Percentiles rank a stretch among this genome's conserved stretches.
These are phyloP conservation scores for Candida multigemmis DNA, from an alignment of 805 yeast genomes.

Conservation along the genomic window DNA sequence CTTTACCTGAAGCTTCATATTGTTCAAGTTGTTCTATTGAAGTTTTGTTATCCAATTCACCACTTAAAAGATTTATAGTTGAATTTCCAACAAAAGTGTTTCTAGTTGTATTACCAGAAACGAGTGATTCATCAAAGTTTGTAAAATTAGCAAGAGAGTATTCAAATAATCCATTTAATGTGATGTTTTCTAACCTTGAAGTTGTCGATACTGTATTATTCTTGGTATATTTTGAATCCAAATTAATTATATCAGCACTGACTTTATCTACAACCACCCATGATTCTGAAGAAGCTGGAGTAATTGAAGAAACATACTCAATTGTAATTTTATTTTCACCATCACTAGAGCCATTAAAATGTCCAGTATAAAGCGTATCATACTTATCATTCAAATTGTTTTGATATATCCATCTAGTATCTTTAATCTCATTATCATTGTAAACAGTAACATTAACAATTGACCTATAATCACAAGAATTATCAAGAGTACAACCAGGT, in stretches of 20 bases:
- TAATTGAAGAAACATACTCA: constrained; percentile 14
- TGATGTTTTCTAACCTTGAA: constrained; percentile 3
- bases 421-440: constrained; percentile 35
- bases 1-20: constrained; percentile 15
- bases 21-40: constrained; percentile 20
- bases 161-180: constrained; percentile 74
- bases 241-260: constrained; percentile 36
- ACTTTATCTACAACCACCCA: constrained; percentile 68
- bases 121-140: constrained; percentile 18
- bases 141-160: constrained; percentile 64
- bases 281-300: constrained; percentile 13
- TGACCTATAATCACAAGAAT: constrained; percentile 64
- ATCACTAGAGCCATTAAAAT: constrained; percentile 36
- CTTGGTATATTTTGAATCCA: constrained; percentile 30
- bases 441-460: constrained; percentile 66
- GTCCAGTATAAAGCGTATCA: constrained; percentile 69
- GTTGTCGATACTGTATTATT: constrained; percentile 18
- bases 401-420: constrained; percentile 53
- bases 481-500: constrained; percentile 73
- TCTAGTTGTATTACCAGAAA: constrained; percentile 11
- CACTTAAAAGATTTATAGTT: constrained; percentile 26
- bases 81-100: constrained; percentile 34
- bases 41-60: constrained; percentile 18
- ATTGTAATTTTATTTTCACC: constrained; percentile 18
- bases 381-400: constrained; percentile 75